phyloP scores from a whole-genome alignment of 1,139 yeast species.

The Hansenula lynferdii region DNA sequence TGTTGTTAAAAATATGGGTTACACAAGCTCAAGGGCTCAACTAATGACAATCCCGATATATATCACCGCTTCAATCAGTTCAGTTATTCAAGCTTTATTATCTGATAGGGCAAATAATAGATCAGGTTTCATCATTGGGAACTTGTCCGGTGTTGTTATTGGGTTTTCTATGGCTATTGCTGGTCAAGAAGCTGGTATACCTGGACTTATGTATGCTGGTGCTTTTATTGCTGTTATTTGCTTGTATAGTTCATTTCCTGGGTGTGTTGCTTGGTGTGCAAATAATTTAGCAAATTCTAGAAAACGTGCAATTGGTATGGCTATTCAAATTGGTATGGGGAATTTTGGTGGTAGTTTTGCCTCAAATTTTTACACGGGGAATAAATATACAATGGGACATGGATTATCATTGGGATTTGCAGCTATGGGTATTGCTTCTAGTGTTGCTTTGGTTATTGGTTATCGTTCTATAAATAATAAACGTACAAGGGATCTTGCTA shows the following conservation, averaged over 20 bases:
- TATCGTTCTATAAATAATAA: constrained; percentile 22
- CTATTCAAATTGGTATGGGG: constrained; percentile 36
- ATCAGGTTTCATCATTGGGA: constrained; percentile 29
- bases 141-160: constrained; percentile 24
- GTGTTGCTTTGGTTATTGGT: constrained; percentile 10
- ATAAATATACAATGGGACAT: constrained; percentile 12
- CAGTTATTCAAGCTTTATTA: constrained; percentile 27
- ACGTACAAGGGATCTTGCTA: constrained; percentile 16
- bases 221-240: neutral
- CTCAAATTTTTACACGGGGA: constrained; percentile 20
- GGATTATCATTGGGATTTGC: constrained; percentile 13
- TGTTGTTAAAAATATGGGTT: constrained; percentile 28
- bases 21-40: constrained; percentile 26
- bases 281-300: constrained; percentile 20
- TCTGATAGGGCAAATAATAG: constrained; percentile 29
- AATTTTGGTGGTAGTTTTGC: constrained; percentile 34
- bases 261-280: neutral
- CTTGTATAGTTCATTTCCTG: neutral
- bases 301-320: constrained; percentile 36
- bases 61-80: constrained; percentile 27
- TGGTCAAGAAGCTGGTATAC: constrained; percentile 13
- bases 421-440: constrained; percentile 11
- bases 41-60: constrained; percentile 33
- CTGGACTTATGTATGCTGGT: constrained; percentile 1
- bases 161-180: constrained; percentile 30